phyloP scores from a whole-genome alignment of 371 early-diverging fungal genomes.

The Cokeromyces recurvatus region DNA sequence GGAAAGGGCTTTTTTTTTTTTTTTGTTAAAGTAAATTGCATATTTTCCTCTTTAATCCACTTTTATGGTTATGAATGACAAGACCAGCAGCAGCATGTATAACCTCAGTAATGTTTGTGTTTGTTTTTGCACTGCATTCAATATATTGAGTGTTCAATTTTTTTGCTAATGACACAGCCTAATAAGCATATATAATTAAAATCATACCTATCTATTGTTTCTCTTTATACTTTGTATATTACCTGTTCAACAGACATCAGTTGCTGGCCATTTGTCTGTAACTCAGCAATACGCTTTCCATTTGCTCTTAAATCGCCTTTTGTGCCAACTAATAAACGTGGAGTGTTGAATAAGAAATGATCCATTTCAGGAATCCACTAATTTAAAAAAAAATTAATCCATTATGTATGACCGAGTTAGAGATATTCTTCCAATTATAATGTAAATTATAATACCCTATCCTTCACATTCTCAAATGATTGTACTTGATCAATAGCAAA shows the following conservation, averaged over 20 bases:
- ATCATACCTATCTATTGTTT: no score
- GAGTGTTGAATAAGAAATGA: constrained; percentile 17
- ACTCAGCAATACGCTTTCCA: constrained; percentile 5
- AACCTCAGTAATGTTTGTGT: constrained; percentile 10
- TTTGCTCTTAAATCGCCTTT: constrained; percentile 13
- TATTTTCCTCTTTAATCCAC: constrained; percentile 6
- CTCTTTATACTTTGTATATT: neutral
- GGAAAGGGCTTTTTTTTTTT: neutral
- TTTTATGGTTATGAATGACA: constrained; percentile 8
- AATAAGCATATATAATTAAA: no score
- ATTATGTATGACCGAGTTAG: no score
- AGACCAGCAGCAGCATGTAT: constrained; percentile 13
- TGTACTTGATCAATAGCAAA: constrained; percentile 43
- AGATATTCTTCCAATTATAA: no score
- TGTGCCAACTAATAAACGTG: constrained; percentile 20
- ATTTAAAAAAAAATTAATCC: neutral
- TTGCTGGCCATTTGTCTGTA: constrained; percentile 12
- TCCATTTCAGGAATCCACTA: constrained; percentile 24
- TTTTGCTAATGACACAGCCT: constrained; percentile 15
- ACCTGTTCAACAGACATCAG: constrained; percentile 15
- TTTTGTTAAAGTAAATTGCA: constrained; percentile 10
- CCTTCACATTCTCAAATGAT: constrained; percentile 37
- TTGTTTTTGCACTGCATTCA: constrained; percentile 21
- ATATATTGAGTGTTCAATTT: constrained; percentile 18
- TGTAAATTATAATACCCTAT: no score